Percentiles rank a stretch among this genome's conserved stretches.
phyloP scores from a whole-genome alignment of 2,329 filamentous ascomycete species.

The Claviceps sp. region DNA sequence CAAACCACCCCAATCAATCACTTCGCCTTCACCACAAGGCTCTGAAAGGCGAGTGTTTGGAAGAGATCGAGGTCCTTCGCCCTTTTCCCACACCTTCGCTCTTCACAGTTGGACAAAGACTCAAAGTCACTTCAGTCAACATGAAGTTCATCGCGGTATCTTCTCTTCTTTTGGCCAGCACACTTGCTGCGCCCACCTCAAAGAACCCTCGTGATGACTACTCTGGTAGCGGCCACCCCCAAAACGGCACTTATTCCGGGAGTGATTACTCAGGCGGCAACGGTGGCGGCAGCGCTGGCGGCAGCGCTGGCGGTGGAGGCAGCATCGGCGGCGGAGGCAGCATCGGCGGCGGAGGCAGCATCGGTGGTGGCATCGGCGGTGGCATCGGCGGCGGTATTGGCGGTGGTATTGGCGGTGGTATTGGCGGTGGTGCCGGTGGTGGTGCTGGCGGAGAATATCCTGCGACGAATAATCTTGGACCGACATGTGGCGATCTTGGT shows the following conservation, averaged over 20 bases:
- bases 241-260: background rate
- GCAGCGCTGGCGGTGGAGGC: background rate
- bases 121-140: background rate
- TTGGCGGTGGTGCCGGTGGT: background rate
- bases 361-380: background rate
- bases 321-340: background rate
- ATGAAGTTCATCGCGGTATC: slow-evolving; percentile 9
- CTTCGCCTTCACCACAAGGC: background rate
- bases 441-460: no score
- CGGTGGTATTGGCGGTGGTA: background rate
- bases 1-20: background rate
- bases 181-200: slow-evolving; percentile 8
- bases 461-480: no score
- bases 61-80: background rate
- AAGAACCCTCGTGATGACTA: background rate
- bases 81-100: background rate
- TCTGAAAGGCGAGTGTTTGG: background rate
- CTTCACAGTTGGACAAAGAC: background rate
- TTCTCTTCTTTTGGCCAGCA: slow-evolving; percentile 7
- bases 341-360: no score
- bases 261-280: no score
- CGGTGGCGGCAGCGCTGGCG: background rate
- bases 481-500: no score
- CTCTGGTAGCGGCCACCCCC: background rate
- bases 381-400: no score